Base-by-base conservation (phyloP, 2,329 filamentous ascomycete species). In the Penicillium sp. region DNA sequence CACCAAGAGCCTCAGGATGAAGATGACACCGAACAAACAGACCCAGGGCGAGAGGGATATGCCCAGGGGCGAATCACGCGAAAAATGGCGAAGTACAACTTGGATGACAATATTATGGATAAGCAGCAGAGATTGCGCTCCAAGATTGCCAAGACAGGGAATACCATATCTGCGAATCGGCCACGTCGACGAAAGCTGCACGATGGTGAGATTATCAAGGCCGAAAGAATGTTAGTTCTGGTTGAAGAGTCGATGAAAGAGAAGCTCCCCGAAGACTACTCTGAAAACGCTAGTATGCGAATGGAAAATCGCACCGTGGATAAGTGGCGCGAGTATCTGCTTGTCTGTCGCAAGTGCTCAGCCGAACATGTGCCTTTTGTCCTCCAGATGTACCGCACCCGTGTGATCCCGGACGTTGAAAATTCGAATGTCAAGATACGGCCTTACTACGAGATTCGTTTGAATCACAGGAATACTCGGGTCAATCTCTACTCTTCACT, bases 191-290 rank as follows among this genome's bases (percentile, higher is more conserved):
- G 67, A 27, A 72, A 79, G 23, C 66, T 77, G 23, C 73, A 77
- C 50, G 80, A 85, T 61, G 86, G 86, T 5, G 81, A 86, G 57
- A 83, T 88, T 49, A 75, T 88, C 54, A 87, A 87, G 69, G 85
- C 86, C 71, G 85, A 88, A 66, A 84, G 82, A 56, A 89, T 89
- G 86, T 79, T 89, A 22, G 81, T 88, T 20, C 79, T 84, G 22
- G 79, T 87, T 23, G 86, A 87, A 62, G 76, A 77, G 40, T 79
- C 76, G 6, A 64, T 76, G 40, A 78, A 80, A 59, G 75, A 73
- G n/a, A 62, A 80, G 3, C 71, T 86, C 8, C 81, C 83, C 1
- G 78, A 81, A 6, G 83, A 87, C 54, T 88, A 84, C 60, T 82
- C 84, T 51, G 86, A 89, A 67, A 87, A 86, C 60, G 79, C 81